phyloP scores from a whole-genome alignment of 163 green algal species.

The Scenedesmus sp. region DNA sequence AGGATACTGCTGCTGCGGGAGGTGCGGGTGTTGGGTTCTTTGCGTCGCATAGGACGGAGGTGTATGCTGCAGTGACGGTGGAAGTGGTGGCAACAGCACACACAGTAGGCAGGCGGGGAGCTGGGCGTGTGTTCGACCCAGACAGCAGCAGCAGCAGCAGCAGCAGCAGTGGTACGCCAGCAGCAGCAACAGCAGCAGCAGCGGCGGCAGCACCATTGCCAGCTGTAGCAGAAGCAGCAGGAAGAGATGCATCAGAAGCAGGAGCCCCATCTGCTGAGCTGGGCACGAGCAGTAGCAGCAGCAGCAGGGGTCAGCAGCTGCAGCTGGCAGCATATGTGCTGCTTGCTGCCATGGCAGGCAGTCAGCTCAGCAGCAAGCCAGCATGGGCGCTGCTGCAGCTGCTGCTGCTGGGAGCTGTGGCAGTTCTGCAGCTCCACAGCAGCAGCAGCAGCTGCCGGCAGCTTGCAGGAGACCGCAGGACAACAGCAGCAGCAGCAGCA shows the following conservation, averaged over 20 bases:
- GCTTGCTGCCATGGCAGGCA: not conserved
- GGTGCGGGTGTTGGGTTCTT: not conserved
- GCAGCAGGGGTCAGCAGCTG: not conserved
- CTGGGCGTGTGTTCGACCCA: not conserved
- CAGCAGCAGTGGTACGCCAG: not conserved
- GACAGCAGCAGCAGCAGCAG: not conserved
- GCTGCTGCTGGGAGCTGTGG: not conserved
- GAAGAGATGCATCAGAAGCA: not conserved
- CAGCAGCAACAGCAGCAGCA: not conserved
- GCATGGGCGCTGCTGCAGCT: slow-evolving; percentile 20
- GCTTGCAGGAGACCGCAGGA: not conserved
- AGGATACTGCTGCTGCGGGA: not conserved
- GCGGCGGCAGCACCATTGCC: not conserved
- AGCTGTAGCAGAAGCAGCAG: slow-evolving; percentile 22
- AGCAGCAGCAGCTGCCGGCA: not conserved
- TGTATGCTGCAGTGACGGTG: slow-evolving; percentile 30
- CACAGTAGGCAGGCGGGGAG: slow-evolving; percentile 22
- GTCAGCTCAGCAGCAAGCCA: not conserved
- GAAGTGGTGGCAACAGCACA: slow-evolving; percentile 24
- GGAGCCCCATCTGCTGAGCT: not conserved
- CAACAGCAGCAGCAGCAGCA: slow-evolving; percentile 10
- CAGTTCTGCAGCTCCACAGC: not conserved
- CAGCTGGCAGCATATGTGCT: slow-evolving; percentile 29
- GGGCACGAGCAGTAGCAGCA: not conserved
- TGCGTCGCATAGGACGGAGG: not conserved